Evolutionary conservation across 2,329 filamentous ascomycete species (phyloP), one percentile per base, ranked within the genome.

Genomic region (Aspergillus bombycis): DNA sequence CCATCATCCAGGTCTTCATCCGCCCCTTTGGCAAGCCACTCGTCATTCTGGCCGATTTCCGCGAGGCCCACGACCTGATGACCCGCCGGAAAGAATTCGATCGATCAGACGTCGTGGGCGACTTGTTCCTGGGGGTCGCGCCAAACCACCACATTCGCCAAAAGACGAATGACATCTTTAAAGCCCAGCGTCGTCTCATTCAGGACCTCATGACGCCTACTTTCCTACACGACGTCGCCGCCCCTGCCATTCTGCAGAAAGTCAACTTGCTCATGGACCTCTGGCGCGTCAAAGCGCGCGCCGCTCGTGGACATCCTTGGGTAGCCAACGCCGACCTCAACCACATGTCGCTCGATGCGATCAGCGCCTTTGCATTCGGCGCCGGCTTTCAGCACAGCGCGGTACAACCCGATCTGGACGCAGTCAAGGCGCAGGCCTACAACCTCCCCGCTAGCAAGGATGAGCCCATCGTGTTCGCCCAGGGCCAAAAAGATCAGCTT

Each of bases 1-100:
- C 82, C 0, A 75, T 85, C 62, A 70, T 80, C 7, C 84, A 86
- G 66, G 71, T 81, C 7, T 85, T 85, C 68, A 69, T 84, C 58
- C 71, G 73, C 8, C 82, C 83, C 0, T 75, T 83, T 19, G 65
- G 68, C 1, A 73, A 72, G 32, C 84, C 83, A 2, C 78, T 75
- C 69, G 72, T 86, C 0, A 61, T 85, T 4, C 65, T 85, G 11
- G 55, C 54, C 12, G 68, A 72, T 34, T 61, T 63, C 38, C 56
- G 62, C 23, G 69, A 72, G 52, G 28, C 62, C 7, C 62, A 64
- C n/a, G 70, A 72, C 45, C 50, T 66, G 21, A 57, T 67, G 19
- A 43, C 60, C 14, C 61, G 70, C 4, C 6, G 12, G 12, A 62
- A 64, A 12, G 70, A 72, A n/a, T 72, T 72, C 52, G 61, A 72